Base-by-base conservation (phyloP, 345 rosid genomes). In the Gossypium longicalyx region DNA sequence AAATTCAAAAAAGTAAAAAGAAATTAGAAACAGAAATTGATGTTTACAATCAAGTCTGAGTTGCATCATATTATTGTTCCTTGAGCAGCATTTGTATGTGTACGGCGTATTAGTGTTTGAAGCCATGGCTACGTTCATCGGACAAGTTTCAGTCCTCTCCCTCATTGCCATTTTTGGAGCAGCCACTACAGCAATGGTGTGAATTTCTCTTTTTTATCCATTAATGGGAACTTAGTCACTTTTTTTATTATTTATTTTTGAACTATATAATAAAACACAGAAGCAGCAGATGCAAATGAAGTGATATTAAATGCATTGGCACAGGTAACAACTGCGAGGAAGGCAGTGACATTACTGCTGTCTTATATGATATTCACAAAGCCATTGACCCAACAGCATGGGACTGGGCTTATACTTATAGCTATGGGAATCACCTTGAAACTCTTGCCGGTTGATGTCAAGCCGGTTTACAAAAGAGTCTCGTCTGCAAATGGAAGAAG, bases 171-270 rank as follows among this genome's bases (percentile, higher is more conserved):
- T 95, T 75, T 95, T 93, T 10, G 98, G 99, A 47, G 99, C 99
- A n/a, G 98, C 99, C 27, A 89, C 97, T 13, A 95, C 99, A 29
- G 96, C 99, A 43, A 90, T 95, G 94, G 99, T 95, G 98, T 95
- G 87, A 34, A 38, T 3, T 22, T 61, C 27, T 34, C 19, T 47
- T 38, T 44, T 4, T 12, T 11, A 5, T 27, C 65, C n/a, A 27
- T 27, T 60, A 60, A 13, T 25, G 41, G 64, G 1, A 34, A 34
- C 41, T 34, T 7, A 34, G 41, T 34, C 1, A 4, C 7, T 34
- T 34, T 5, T n/a, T n/a, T n/a, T n/a, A n/a, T n/a, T n/a, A n/a
- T n/a, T 4, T 4, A 34, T 34, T 34, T 34, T 4, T 34, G 41
- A 29, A 29, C 34, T 22, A 59, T 61, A 27, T 27, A 6, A 20